Percentiles rank a stretch among this genome's conserved stretches.
Conservation (phyloP, 371 early-diverging fungal genomes). For the Haplosporangium sp. region DNA sequence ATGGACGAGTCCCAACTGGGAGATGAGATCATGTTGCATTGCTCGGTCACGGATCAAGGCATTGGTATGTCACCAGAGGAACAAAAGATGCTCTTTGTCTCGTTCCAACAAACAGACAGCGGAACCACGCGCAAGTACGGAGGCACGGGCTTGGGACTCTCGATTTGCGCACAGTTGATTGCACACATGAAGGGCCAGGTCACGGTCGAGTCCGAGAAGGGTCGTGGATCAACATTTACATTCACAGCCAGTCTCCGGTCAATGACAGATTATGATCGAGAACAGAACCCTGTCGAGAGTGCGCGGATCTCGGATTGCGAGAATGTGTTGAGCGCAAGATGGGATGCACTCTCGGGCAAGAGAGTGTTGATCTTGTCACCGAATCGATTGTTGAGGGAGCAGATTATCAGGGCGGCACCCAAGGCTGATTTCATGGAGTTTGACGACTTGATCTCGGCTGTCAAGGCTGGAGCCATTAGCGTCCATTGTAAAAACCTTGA, state of each 20-base stretch:
- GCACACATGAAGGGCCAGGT: conserved; percentile 67
- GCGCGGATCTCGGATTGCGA: conserved; percentile 35
- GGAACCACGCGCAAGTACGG: conserved; percentile 74
- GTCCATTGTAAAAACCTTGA: conserved; percentile 12
- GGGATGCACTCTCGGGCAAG: conserved; percentile 27
- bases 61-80: conserved; percentile 69
- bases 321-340: conserved; percentile 30
- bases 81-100: conserved; percentile 66
- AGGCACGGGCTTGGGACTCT: conserved; percentile 72
- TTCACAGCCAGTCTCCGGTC: conserved; percentile 60
- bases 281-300: conserved; percentile 45
- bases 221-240: conserved; percentile 66
- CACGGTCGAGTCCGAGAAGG: conserved; percentile 63
- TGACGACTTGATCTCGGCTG: conserved; percentile 26
- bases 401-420: conserved; percentile 7
- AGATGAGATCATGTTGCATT: conserved; percentile 32
- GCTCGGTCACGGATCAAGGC: conserved; percentile 59
- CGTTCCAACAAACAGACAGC: conserved; percentile 69
- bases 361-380: conserved; percentile 56
- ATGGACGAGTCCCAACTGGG: conserved; percentile 11
- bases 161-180: conserved; percentile 68
- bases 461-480: conserved; percentile 31
- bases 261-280: conserved; percentile 25
- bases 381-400: conserved; percentile 21
- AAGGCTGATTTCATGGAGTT: conserved; percentile 19